Percentiles rank a stretch among this genome's conserved stretches.
phyloP scores from a whole-genome alignment of 257 asterid species.

The Eustoma russellianum region DNA sequence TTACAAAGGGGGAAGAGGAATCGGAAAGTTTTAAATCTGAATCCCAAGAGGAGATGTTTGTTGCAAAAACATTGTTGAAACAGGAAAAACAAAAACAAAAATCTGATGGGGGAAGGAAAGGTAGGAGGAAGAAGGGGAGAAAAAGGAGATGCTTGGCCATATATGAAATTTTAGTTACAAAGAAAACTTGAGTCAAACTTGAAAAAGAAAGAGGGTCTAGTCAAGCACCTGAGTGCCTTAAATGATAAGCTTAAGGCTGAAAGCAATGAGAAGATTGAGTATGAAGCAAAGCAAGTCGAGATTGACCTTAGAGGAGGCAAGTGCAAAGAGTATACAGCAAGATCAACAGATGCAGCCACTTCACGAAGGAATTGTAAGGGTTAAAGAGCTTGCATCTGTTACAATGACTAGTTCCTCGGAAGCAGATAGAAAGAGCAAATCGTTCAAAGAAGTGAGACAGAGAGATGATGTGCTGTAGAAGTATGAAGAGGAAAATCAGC shows the following conservation, averaged over 20 bases:
- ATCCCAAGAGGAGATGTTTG: too few species aligned
- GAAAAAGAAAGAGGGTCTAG: slow-evolving; percentile 46
- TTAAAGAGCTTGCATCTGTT: slow-evolving; percentile 23
- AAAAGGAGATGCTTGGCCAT: too few species aligned
- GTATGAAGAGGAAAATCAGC: slow-evolving; percentile 61
- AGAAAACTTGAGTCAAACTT: slow-evolving; percentile 38
- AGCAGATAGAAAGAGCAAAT: slow-evolving; percentile 16
- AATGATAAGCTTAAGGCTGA: slow-evolving; percentile 57
- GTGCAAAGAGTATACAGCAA: slow-evolving; percentile 40
- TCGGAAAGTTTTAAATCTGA: too few species aligned
- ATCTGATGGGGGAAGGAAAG: slow-evolving; percentile 14
- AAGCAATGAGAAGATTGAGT: slow-evolving; percentile 36
- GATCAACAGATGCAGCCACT: slow-evolving; percentile 41
- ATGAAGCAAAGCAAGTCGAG: slow-evolving; percentile 72
- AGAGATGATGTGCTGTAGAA: slow-evolving; percentile 41
- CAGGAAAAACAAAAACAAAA: too few species aligned
- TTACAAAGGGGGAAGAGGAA: too few species aligned
- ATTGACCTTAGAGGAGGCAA: slow-evolving; percentile 61
- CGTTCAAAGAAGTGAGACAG: slow-evolving; percentile 27
- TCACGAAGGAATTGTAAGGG: slow-evolving; percentile 45
- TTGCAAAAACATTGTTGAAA: too few species aligned
- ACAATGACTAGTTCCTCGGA: slow-evolving; percentile 31
- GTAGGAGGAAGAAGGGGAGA: too few species aligned
- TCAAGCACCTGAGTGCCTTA: slow-evolving; percentile 42
- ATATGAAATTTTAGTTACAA: too few species aligned